Evolutionary conservation across 345 rosid genomes (phyloP).

Genomic region (Microthlaspi erraticum): DNA sequence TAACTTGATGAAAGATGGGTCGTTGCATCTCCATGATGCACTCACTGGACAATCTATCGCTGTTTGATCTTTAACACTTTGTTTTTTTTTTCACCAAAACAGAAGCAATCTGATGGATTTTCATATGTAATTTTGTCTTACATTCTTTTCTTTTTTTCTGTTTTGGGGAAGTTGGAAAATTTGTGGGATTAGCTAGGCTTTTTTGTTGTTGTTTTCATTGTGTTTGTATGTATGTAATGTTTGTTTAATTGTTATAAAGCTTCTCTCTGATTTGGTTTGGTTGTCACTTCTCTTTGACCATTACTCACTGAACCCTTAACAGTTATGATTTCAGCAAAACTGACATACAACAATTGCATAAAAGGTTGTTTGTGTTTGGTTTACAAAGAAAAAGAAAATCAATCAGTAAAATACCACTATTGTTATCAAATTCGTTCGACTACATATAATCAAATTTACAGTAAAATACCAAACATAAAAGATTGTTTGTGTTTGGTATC

Average conservation of each 20-base stretch:
- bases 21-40: slow-evolving; percentile 87
- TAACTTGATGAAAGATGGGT: slow-evolving; percentile 95
- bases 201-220: neutral
- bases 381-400: no score
- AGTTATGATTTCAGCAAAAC: slow-evolving; percentile 15
- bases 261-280: slow-evolving; percentile 4
- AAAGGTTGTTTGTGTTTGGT: neutral
- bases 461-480: no score
- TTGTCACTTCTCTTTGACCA: slow-evolving; percentile 20
- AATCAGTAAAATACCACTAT: no score
- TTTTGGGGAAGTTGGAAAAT: slow-evolving; percentile 35
- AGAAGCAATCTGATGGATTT: slow-evolving; percentile 27
- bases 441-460: no score
- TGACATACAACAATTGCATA: slow-evolving; percentile 7
- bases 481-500: no score
- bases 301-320: slow-evolving; percentile 6
- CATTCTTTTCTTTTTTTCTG: slow-evolving; percentile 27
- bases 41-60: slow-evolving; percentile 75
- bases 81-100: slow-evolving; percentile 17
- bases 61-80: slow-evolving; percentile 59
- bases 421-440: no score
- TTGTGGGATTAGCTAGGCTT: slow-evolving; percentile 33
- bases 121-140: slow-evolving; percentile 27
- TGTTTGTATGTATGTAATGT: slow-evolving; percentile 37
- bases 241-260: slow-evolving; percentile 39